Evolutionary conservation across 305 asterid genomes (phyloP).

Genomic region (Fraxinus paxiana): DNA sequence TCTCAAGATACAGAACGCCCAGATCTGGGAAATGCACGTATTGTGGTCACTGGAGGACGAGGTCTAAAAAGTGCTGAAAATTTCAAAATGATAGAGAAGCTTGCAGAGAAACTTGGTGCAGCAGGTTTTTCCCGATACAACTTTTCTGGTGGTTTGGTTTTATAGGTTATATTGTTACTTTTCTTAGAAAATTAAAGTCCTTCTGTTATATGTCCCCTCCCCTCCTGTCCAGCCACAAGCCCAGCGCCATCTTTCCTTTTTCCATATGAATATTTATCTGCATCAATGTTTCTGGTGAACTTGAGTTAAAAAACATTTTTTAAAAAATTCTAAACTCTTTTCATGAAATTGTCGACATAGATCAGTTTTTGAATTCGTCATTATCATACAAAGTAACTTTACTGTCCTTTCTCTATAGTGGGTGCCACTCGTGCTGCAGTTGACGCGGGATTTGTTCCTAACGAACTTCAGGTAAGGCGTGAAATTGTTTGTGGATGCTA

Average conservation of each 20-base stretch:
- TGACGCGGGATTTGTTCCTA: conserved; percentile 93
- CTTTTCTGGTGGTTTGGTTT: conserved; percentile 9
- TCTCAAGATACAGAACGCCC: conserved; percentile 85
- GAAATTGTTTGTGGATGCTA: neutral
- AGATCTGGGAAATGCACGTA: conserved; percentile 80
- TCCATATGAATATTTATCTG: neutral
- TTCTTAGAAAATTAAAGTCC: neutral
- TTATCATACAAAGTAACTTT: conserved; percentile 11
- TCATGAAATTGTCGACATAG: neutral
- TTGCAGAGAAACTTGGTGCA: conserved; percentile 96
- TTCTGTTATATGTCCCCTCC: neutral
- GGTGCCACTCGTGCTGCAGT: conserved; percentile 99
- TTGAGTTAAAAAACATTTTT: neutral
- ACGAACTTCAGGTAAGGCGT: conserved; percentile 78
- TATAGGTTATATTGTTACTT: neutral
- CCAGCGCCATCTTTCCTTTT: neutral
- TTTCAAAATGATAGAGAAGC: conserved; percentile 85
- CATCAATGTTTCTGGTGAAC: conserved; percentile 18
- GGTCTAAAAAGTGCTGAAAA: conserved; percentile 90
- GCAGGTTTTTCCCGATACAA: conserved; percentile 54
- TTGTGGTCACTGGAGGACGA: conserved; percentile 86
- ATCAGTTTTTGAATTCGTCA: conserved; percentile 12
- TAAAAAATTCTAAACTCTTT: neutral
- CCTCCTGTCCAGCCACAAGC: neutral
- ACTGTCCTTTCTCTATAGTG: conserved; percentile 41